These are phyloP conservation scores for Vaccinium darrowii DNA, from an alignment of 148 eudicot species.

Conservation along the genomic window DNA sequence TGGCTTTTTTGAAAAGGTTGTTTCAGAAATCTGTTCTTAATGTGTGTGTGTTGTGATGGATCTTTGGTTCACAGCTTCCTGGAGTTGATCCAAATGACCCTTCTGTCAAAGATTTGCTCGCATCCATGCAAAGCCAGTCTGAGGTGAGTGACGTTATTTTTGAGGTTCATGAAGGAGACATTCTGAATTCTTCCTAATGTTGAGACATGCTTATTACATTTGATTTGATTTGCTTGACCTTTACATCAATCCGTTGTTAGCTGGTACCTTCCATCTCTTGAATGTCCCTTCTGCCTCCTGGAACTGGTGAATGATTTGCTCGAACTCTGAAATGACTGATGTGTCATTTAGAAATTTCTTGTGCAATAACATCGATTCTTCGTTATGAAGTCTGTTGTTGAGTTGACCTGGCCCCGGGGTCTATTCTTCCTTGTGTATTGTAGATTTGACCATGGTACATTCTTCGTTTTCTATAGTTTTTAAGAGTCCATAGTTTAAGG, in stretches of 20 bases:
- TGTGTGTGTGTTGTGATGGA: neutral
- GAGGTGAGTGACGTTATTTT: slow-evolving; percentile 56
- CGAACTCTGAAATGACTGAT: neutral
- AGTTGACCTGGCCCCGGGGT: neutral
- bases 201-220: neutral
- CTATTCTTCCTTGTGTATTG: neutral
- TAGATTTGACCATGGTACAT: neutral
- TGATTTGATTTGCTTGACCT: neutral
- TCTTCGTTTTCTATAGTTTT: neutral
- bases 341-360: neutral
- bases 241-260: neutral
- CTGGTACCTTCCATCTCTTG: neutral
- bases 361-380: neutral
- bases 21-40: neutral
- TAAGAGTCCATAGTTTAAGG: neutral
- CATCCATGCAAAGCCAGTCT: slow-evolving; percentile 81
- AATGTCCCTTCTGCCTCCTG: neutral
- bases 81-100: slow-evolving; percentile 99
- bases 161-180: neutral
- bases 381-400: neutral
- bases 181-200: neutral
- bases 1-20: no score
- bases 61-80: slow-evolving; percentile 62
- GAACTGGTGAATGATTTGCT: neutral
- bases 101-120: slow-evolving; percentile 75